Conservation (phyloP, 345 rosid genomes). For the Dimocarpus longan region DNA sequence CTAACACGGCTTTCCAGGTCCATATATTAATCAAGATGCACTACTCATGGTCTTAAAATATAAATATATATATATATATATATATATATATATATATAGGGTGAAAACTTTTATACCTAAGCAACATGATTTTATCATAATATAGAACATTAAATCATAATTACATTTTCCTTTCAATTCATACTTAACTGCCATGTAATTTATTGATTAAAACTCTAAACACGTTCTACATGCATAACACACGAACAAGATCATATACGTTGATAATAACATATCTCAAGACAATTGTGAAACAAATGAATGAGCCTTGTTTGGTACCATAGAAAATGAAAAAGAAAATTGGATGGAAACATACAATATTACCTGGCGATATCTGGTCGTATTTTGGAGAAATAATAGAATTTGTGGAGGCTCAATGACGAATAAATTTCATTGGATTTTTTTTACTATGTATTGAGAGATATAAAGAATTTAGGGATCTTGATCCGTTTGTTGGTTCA, state of each 20-base stretch:
- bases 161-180: too few species aligned
- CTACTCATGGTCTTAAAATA: background rate
- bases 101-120: background rate
- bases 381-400: background rate
- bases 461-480: background rate
- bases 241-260: too few species aligned
- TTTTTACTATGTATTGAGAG: background rate
- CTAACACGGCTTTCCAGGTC: background rate
- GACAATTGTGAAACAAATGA: background rate
- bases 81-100: background rate
- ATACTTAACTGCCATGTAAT: background rate
- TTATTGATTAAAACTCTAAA: background rate
- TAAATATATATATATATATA: background rate
- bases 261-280: background rate
- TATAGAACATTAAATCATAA: too few species aligned
- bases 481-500: background rate
- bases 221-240: background rate
- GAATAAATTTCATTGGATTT: background rate
- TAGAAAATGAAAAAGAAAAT: background rate
- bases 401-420: background rate
- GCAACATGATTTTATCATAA: too few species aligned
- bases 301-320: background rate
- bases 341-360: background rate
- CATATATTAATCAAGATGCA: constrained; percentile 1
- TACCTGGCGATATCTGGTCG: background rate